These are phyloP conservation scores for Plasmopara muralis DNA, from an alignment of 352 stramenopile species.

Conservation along the genomic window DNA sequence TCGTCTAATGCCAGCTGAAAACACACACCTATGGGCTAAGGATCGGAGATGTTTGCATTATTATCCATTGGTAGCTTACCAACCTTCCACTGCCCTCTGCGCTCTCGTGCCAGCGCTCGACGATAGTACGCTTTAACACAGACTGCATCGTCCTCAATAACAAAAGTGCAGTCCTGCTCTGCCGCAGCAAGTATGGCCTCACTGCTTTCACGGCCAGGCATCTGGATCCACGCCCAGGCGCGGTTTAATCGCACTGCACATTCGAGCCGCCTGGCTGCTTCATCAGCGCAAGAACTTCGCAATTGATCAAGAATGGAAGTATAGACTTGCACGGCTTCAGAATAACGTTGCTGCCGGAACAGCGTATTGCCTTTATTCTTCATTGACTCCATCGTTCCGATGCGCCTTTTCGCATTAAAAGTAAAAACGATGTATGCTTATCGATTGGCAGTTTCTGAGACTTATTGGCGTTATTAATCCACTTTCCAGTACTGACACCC, in stretches of 20 bases:
- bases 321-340: slow-evolving; percentile 47
- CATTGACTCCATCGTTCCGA: slow-evolving; percentile 22
- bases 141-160: slow-evolving; percentile 47
- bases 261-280: slow-evolving; percentile 25
- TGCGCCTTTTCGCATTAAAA: slow-evolving; percentile 11
- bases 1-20: slow-evolving; percentile 33
- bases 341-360: slow-evolving; percentile 41
- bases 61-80: background rate
- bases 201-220: slow-evolving; percentile 9
- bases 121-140: slow-evolving; percentile 90
- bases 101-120: slow-evolving; percentile 64
- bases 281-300: background rate
- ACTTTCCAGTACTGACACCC: slow-evolving; percentile 82
- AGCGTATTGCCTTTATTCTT: slow-evolving; percentile 56
- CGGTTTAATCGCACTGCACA: slow-evolving; percentile 59
- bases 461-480: slow-evolving; percentile 24
- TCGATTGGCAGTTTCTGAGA: slow-evolving; percentile 88
- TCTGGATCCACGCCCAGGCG: slow-evolving; percentile 48
- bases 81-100: slow-evolving; percentile 56
- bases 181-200: slow-evolving; percentile 18
- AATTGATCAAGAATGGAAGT: slow-evolving; percentile 26
- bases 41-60: background rate
- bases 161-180: slow-evolving; percentile 67
- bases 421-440: slow-evolving; percentile 37
- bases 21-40: too few species aligned